Evolutionary conservation across 2,329 filamentous ascomycete genomes (phyloP), one percentile per base, ranked within the genome.

Genomic region (Thermochaetoides dissita): DNA sequence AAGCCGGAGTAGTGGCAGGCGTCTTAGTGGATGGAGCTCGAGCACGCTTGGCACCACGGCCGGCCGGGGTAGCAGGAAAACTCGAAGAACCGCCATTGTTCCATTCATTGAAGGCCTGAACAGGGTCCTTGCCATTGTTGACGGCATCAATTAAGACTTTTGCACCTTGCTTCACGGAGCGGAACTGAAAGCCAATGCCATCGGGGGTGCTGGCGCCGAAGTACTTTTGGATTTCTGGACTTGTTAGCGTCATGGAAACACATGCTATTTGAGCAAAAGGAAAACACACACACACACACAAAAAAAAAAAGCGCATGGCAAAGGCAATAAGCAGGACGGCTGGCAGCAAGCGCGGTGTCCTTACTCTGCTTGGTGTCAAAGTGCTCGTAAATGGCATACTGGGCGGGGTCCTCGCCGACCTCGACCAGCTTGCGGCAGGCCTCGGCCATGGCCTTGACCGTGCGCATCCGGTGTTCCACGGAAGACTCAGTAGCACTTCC

Each of bases 181-280:
- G 67, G 52, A 79, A 76, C 51, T 78, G 74, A 54, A 74, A 79
- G 49, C 69, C 66, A n/a, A 79, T 67, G 7, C 75, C 75, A 12
- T 66, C 66, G 0, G 63, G 54, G 0, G 74, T 79, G 3, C 70
- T 74, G 43, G 74, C 72, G 28, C 74, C 74, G 48, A 74, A 79
- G 57, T 71, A 69, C 46, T 68, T 72, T 46, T 71, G 67, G 39
- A 79, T 76, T 36, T 75, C 74, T 79, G 46, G 17, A 24, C 17
- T 24, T 24, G 17, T 24, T 24, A 24, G 17, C 17, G 3, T 5
- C 17, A 24, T 24, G 17, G 17, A n/a, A 36, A 9, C 5, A 8
- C 34, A 7, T 36, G 37, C 31, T 29, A 11, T 42, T 34, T 11
- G 7, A 7, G 8, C 11, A 7, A 32, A n/a, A 31, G 9, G 6